A percentile compares a stretch with the other conserved stretches of the same genome.
These are phyloP conservation scores for Lyophyllum atratum DNA, from an alignment of 768 basidiomycete genomes.

Conservation along the genomic window DNA sequence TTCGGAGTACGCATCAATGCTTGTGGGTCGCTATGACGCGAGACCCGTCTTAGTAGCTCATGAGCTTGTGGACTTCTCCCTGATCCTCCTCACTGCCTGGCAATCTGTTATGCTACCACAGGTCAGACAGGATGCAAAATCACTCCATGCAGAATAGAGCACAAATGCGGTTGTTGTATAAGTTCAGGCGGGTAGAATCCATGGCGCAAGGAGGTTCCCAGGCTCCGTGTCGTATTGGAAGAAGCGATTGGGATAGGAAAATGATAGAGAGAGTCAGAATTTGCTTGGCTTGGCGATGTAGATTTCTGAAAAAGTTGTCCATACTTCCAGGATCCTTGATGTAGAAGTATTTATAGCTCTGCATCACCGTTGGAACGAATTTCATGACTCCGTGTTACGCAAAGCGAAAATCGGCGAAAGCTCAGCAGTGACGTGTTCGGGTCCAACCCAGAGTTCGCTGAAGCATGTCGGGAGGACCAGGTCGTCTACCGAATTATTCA, in stretches of 20 bases:
- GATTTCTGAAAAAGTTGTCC: background rate
- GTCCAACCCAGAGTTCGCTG: background rate
- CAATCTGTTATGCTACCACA: background rate
- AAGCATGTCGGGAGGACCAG: background rate
- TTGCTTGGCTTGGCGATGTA: conserved; percentile 2
- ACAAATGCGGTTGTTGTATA: no score
- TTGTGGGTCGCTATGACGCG: background rate
- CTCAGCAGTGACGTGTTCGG: background rate
- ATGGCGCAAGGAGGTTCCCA: conserved; percentile 1
- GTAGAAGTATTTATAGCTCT: background rate
- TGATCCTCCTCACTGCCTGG: background rate
- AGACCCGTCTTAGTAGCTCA: background rate
- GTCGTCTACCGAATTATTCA: conserved; percentile 1
- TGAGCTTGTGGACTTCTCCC: background rate
- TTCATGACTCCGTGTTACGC: background rate
- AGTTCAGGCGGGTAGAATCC: background rate
- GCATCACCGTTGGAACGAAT: background rate
- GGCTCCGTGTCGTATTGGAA: conserved; percentile 1
- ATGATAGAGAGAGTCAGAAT: conserved; percentile 7
- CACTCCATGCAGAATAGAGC: no score
- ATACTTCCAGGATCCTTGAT: background rate
- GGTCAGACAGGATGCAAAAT: background rate
- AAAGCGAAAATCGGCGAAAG: background rate
- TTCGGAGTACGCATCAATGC: background rate
- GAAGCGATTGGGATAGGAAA: conserved; percentile 2